Evolutionary conservation across 768 basidiomycete genomes (phyloP).

Genomic region (Collybia sordida): DNA sequence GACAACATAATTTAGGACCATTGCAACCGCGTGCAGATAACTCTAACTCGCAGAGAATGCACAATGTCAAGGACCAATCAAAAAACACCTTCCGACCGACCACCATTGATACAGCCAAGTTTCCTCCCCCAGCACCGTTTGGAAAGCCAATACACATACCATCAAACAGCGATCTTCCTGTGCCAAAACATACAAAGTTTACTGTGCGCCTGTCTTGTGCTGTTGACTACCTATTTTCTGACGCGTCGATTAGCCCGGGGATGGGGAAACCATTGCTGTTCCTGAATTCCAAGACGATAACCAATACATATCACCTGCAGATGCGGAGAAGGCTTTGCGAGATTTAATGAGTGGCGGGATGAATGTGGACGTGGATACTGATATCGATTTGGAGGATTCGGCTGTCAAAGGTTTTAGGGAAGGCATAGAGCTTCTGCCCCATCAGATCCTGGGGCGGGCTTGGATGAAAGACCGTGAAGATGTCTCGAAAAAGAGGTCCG

Average conservation of each 20-base stretch:
- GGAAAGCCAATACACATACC: conserved; percentile 33
- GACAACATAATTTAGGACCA: neutral
- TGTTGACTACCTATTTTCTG: neutral
- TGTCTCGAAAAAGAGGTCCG: conserved; percentile 61
- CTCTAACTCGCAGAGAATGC: conserved; percentile 8
- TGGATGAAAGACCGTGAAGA: conserved; percentile 91
- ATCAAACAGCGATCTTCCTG: conserved; percentile 27
- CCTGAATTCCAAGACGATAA: conserved; percentile 26
- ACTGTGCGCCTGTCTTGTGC: neutral
- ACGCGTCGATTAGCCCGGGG: conserved; percentile 10
- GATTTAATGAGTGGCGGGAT: conserved; percentile 73
- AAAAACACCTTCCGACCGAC: neutral
- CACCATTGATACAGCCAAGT: conserved; percentile 4
- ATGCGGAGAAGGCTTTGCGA: conserved; percentile 76
- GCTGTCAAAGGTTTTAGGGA: conserved; percentile 77
- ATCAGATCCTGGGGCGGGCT: conserved; percentile 80
- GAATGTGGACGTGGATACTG: conserved; percentile 54
- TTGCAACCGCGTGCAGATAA: conserved; percentile 7
- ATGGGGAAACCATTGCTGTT: conserved; percentile 31
- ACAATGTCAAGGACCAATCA: neutral
- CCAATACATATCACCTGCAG: conserved; percentile 38
- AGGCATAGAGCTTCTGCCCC: conserved; percentile 71
- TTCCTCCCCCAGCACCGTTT: conserved; percentile 10
- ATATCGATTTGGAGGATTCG: conserved; percentile 65
- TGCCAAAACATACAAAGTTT: conserved; percentile 2